These are phyloP conservation scores for Plasmodium gonderi DNA, from an alignment of 169 alveolate species.

Conservation along the genomic window DNA sequence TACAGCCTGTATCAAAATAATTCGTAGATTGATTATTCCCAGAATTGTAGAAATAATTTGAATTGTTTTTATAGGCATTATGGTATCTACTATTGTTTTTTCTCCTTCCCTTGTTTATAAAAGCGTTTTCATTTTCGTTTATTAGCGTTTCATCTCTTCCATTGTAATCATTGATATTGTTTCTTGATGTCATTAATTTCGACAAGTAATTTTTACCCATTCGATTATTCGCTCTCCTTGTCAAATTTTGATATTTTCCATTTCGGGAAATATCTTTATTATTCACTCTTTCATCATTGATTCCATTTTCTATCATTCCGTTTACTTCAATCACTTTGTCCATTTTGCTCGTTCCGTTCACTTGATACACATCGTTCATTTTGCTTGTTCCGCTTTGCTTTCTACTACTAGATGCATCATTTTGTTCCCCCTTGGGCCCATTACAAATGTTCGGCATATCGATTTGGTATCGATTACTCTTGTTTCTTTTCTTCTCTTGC, in stretches of 20 bases:
- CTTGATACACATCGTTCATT: not conserved
- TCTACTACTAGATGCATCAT: not conserved
- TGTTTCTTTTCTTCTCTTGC: not conserved
- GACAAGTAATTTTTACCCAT: not conserved
- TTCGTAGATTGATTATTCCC: not conserved
- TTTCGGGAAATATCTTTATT: slow-evolving; percentile 1
- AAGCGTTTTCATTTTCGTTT: slow-evolving; percentile 5
- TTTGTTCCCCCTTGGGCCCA: not conserved
- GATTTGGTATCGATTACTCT: not conserved
- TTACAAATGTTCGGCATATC: not conserved
- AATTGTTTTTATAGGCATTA: slow-evolving; percentile 18
- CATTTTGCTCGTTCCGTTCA: not conserved
- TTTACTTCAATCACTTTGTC: not conserved
- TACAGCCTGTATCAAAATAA: slow-evolving; percentile 1
- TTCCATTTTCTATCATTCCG: not conserved
- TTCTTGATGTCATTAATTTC: not conserved
- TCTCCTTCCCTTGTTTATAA: slow-evolving; percentile 19
- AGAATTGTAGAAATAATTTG: slow-evolving; percentile 13
- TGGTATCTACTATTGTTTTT: slow-evolving; percentile 9
- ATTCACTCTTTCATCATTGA: not conserved
- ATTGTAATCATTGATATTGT: not conserved
- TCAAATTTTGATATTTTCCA: slow-evolving; percentile 18
- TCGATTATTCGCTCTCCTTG: slow-evolving; percentile 3
- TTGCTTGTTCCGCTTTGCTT: no score
- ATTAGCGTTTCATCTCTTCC: not conserved